These are phyloP conservation scores for Pythium myriotylum DNA, from an alignment of 352 stramenopile species.

Conservation along the genomic window DNA sequence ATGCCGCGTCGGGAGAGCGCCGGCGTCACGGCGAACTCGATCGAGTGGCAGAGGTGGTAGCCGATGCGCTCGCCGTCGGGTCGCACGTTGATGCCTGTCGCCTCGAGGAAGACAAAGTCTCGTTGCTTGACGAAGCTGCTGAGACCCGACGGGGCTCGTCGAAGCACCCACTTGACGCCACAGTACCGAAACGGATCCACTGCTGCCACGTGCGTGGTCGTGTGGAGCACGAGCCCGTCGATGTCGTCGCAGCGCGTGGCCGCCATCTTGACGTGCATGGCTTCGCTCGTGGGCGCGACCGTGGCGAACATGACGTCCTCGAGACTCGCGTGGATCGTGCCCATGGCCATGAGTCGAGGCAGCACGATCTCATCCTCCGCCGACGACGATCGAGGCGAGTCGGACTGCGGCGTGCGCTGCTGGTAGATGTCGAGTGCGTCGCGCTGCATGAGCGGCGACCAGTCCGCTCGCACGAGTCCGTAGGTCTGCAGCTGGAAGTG, in stretches of 20 bases:
- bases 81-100: constrained; percentile 21
- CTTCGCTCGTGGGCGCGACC: constrained; percentile 22
- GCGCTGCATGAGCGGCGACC: constrained; percentile 10
- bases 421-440: constrained; percentile 20
- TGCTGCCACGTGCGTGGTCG: constrained; percentile 10
- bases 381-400: not conserved
- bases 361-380: not conserved
- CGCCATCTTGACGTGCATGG: constrained; percentile 29
- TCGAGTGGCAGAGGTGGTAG: constrained; percentile 29
- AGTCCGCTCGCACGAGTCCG: constrained; percentile 5
- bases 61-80: constrained; percentile 25
- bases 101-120: constrained; percentile 31
- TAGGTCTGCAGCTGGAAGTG: constrained; percentile 25
- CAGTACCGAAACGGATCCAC: constrained; percentile 24
- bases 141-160: constrained; percentile 9
- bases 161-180: constrained; percentile 31
- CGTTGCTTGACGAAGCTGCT: constrained; percentile 20
- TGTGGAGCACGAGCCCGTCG: constrained; percentile 27
- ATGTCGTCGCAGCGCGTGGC: constrained; percentile 14
- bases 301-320: constrained; percentile 30
- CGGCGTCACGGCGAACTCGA: constrained; percentile 30
- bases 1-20: constrained; percentile 19
- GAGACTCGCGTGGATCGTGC: constrained; percentile 20
- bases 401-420: not conserved
- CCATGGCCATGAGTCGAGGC: constrained; percentile 20